phyloP scores from a whole-genome alignment of 106 monocot genomes.

The Dendrobium officinale region DNA sequence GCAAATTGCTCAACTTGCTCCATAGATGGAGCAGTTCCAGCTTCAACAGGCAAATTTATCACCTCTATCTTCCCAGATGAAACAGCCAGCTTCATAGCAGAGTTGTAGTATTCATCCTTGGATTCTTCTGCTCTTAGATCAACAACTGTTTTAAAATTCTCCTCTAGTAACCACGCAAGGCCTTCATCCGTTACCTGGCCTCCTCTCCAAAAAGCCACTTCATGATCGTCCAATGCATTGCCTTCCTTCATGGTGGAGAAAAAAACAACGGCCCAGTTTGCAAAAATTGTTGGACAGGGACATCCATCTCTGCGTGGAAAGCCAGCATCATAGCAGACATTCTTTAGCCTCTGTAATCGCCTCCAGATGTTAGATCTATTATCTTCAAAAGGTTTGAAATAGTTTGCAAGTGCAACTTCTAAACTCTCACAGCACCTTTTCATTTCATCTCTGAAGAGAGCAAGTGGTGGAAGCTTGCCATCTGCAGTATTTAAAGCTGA shows the following conservation, averaged over 20 bases:
- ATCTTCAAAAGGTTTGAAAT: constrained; percentile 46
- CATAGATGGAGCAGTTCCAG: constrained; percentile 76
- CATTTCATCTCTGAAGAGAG: constrained; percentile 82
- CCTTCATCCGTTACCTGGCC: constrained; percentile 95
- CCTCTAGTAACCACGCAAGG: constrained; percentile 67
- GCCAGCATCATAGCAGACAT: constrained; percentile 91
- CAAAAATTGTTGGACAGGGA: constrained; percentile 69
- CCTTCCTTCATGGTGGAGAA: constrained; percentile 42
- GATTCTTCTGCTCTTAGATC: constrained; percentile 73
- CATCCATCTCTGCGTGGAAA: constrained; percentile 64
- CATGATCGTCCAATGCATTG: constrained; percentile 30
- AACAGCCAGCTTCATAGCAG: constrained; percentile 47
- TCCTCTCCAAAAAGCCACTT: constrained; percentile 97
- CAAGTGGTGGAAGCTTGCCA: constrained; percentile 81
- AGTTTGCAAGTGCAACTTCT: constrained; percentile 78
- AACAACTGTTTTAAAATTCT: constrained; percentile 84
- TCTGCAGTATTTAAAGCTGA: constrained; percentile 41
- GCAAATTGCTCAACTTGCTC: constrained; percentile 82
- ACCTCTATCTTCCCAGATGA: constrained; percentile 61
- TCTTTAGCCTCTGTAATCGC: constrained; percentile 79
- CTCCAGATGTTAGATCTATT: constrained; percentile 58
- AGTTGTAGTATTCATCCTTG: constrained; percentile 50
- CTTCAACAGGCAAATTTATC: constrained; percentile 69
- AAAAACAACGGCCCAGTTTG: constrained; percentile 84
- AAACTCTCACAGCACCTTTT: constrained; percentile 90